Evolutionary conservation across 495 filamentous ascomycete species (phyloP), one percentile per base, ranked within the genome.

Genomic region (Cercophora newfieldiana): DNA sequence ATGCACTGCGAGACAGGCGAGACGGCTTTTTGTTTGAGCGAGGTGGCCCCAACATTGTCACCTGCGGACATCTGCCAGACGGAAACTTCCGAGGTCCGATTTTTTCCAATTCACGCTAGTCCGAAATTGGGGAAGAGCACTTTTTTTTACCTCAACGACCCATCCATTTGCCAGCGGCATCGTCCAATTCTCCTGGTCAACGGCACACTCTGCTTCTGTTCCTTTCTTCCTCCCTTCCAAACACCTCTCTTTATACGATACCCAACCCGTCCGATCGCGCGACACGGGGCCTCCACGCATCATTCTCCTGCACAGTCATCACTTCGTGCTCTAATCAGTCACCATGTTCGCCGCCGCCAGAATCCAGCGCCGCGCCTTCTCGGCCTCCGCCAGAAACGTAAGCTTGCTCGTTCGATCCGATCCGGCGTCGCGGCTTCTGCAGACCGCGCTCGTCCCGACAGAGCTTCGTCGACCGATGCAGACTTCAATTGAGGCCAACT

Each of bases 291-390:
- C 33, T 48, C 22, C 31, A 24, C 26, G 19, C 58, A 21, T 30
- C 18, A 21, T 48, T 24, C 47, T 47, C 58, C 22, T 63, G 19
- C 61, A 67, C 72, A 37, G 64, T 64, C 64, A 62, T 64, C 47
- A 26, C 26, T 37, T 49, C 44, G 37, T 33, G 12, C 59, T 60
- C 19, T 53, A 24, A 49, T 51, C 66, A 47, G 33, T 67, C 79
- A 90, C 68, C 53, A 97, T 96, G 93, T 94, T 94, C 75, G 83
- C 89, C 87, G 82, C 89, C 87, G 72, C 87, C 83, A 75, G 83
- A 86, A 79, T 90, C 82, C 93, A 96, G 87, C 86, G 90, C 82
- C 88, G 95, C 76, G 88, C 93, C 79, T 98, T 99, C 87, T 97
- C 95, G 73, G 92, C 87, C 73, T 95, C 93, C 77, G 89, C 94